A percentile compares a stretch with the other conserved stretches of the same genome.
These are phyloP conservation scores for Coemansia biformis DNA, from an alignment of 192 early-diverging fungal species.

Conservation along the genomic window DNA sequence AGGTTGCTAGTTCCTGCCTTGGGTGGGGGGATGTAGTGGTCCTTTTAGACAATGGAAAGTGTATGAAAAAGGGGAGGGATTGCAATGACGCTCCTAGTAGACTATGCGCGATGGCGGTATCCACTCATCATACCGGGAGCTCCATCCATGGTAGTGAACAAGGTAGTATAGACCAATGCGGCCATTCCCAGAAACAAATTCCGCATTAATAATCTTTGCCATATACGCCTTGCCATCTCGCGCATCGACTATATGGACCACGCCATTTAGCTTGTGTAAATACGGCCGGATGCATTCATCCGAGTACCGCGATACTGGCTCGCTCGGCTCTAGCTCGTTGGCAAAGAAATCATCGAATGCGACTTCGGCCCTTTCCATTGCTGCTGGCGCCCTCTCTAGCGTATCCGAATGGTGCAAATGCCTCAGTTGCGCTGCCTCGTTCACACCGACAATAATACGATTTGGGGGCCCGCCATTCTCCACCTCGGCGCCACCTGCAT, in stretches of 20 bases:
- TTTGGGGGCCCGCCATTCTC: no score
- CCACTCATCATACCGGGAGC: slow-evolving; percentile 39
- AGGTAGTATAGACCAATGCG: slow-evolving; percentile 37
- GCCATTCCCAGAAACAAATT: slow-evolving; percentile 14
- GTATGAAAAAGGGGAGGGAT: no score
- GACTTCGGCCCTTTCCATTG: slow-evolving; percentile 15
- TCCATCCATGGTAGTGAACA: slow-evolving; percentile 42
- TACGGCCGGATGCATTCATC: slow-evolving; percentile 27
- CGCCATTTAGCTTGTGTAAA: slow-evolving; percentile 12
- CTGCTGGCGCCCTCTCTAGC: slow-evolving; percentile 4
- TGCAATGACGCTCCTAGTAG: no score
- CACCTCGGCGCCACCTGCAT: no score
- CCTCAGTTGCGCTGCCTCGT: slow-evolving; percentile 13
- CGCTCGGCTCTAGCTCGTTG: no score
- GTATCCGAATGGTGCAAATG: slow-evolving; percentile 7
- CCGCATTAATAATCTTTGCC: slow-evolving; percentile 19
- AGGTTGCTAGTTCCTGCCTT: no score
- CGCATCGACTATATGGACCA: slow-evolving; percentile 19
- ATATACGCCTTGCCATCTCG: slow-evolving; percentile 32
- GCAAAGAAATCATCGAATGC: slow-evolving; percentile 34
- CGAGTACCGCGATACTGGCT: slow-evolving; percentile 1
- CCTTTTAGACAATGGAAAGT: no score
- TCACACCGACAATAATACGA: slow-evolving; percentile 23
- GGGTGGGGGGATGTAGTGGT: no score
- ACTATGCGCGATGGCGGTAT: slow-evolving; percentile 40